Conservation (phyloP, 2,329 filamentous ascomycete genomes). For the Botrytis paeoniae region DNA sequence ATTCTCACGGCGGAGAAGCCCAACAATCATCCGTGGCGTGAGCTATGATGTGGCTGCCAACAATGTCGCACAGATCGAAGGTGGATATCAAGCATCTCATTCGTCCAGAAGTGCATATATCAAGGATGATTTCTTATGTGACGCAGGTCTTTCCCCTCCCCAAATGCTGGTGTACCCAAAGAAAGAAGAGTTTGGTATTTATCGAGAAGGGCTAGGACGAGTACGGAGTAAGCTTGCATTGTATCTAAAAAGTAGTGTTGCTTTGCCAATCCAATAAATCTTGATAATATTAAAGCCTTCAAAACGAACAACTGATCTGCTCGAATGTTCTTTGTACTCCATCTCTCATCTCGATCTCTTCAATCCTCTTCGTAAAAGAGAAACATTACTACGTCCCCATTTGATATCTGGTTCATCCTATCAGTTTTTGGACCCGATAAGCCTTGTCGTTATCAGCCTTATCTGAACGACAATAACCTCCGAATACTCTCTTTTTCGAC, state of each 20-base stretch:
- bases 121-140: not conserved
- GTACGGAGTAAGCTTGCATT: constrained; percentile 1
- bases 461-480: not conserved
- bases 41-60: constrained; percentile 16
- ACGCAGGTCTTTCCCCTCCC: not conserved
- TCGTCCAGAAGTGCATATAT: not conserved
- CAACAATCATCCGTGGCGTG: constrained; percentile 2
- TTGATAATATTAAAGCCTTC: not conserved
- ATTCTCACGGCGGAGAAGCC: not conserved
- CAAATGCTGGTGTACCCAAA: not conserved
- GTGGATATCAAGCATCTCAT: not conserved
- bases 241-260: not conserved
- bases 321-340: not conserved
- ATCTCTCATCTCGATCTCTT: not conserved
- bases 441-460: not conserved
- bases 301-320: not conserved
- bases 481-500: not conserved
- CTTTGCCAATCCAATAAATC: not conserved
- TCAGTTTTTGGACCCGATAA: not conserved
- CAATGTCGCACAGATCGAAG: constrained; percentile 9
- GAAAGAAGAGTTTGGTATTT: not conserved
- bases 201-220: not conserved
- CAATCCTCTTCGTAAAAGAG: not conserved
- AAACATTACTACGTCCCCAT: not conserved
- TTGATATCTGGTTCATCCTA: not conserved